These are phyloP conservation scores for Suhomyces ambrosiae DNA, from an alignment of 1,139 yeast species.

Conservation along the genomic window DNA sequence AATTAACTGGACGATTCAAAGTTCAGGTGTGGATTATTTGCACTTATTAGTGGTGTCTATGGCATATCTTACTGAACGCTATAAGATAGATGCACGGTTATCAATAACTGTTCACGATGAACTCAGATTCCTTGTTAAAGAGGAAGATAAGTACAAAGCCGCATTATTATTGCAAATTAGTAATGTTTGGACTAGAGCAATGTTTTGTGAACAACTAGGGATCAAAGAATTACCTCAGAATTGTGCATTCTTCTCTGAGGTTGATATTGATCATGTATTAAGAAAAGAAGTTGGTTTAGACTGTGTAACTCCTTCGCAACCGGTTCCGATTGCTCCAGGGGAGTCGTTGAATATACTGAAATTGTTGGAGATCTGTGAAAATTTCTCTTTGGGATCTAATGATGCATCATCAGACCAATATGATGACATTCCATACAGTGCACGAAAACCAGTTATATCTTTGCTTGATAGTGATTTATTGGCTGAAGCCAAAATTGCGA, in stretches of 20 bases:
- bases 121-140: conserved; percentile 74
- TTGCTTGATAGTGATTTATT: conserved; percentile 25
- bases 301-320: conserved; percentile 89
- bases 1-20: conserved; percentile 97
- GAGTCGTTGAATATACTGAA: conserved; percentile 65
- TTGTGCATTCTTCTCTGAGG: conserved; percentile 93
- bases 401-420: conserved; percentile 1
- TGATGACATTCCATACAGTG: conserved; percentile 20
- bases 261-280: conserved; percentile 84
- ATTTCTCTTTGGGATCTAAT: conserved; percentile 9
- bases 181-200: conserved; percentile 94
- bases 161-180: conserved; percentile 86
- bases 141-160: conserved; percentile 70
- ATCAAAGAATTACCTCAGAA: conserved; percentile 88
- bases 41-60: conserved; percentile 84
- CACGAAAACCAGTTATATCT: conserved; percentile 29
- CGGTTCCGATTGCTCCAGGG: conserved; percentile 73
- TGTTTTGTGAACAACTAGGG: conserved; percentile 92
- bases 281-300: conserved; percentile 88
- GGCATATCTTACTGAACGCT: conserved; percentile 74
- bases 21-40: conserved; percentile 95
- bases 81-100: conserved; percentile 74
- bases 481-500: conserved; percentile 22
- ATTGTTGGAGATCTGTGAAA: conserved; percentile 42
- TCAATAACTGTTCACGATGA: conserved; percentile 95